A percentile compares a stretch with the other conserved stretches of the same genome.
phyloP scores from a whole-genome alignment of 2,329 filamentous ascomycete genomes.

The Diplodia intermedia region DNA sequence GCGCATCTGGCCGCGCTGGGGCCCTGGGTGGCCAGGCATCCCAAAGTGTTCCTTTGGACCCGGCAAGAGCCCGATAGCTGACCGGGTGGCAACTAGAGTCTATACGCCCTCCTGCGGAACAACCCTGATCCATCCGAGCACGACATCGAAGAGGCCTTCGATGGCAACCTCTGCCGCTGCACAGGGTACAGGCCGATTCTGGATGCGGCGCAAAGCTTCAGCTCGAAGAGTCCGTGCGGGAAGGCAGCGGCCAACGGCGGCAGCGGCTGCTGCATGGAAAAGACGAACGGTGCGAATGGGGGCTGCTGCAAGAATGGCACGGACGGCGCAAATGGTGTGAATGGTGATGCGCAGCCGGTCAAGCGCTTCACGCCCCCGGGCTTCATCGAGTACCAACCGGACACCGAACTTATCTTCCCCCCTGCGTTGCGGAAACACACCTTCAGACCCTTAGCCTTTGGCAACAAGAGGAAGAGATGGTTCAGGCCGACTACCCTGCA shows the following conservation, averaged over 20 bases:
- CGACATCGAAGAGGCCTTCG: conserved; percentile 94
- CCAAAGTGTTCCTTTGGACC: background rate
- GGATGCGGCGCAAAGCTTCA: conserved; percentile 92
- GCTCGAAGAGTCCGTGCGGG: conserved; percentile 62
- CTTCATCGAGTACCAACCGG: conserved; percentile 92
- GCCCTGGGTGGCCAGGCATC: background rate
- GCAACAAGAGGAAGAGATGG: conserved; percentile 95
- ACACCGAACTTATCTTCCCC: conserved; percentile 95
- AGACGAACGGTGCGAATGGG: conserved; percentile 52
- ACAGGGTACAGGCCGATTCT: conserved; percentile 94
- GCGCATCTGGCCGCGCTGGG: background rate
- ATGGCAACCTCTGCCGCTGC: conserved; percentile 94
- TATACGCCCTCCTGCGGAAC: conserved; percentile 92
- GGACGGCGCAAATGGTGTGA: conserved; percentile 51
- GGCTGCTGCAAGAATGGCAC: conserved; percentile 51
- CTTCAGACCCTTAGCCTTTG: conserved; percentile 82
- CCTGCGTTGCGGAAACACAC: conserved; percentile 82
- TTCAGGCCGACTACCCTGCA: conserved; percentile 85
- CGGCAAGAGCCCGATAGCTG: background rate
- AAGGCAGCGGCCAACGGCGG: conserved; percentile 65
- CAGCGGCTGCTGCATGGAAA: conserved; percentile 75
- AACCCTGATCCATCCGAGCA: conserved; percentile 77
- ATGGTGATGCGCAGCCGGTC: conserved; percentile 50
- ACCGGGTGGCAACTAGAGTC: conserved; percentile 61
- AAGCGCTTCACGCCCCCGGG: conserved; percentile 81